Conservation (phyloP, 169 alveolate genomes). For the Blepharisma undulans region DNA sequence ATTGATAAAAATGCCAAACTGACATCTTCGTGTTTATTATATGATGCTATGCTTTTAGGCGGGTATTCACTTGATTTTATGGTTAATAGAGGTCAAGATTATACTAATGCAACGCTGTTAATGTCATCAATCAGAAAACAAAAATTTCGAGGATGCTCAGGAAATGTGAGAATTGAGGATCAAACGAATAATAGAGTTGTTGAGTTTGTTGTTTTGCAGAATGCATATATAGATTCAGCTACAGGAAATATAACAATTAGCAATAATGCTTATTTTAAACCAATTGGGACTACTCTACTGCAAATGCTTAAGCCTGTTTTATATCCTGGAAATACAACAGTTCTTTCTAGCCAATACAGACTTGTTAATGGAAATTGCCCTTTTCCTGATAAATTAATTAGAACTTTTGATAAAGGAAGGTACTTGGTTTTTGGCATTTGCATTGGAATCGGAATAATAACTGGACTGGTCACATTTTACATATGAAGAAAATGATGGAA, state of each 20-base stretch:
- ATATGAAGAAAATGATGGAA: background rate
- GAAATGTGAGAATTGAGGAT: background rate
- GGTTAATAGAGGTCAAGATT: background rate
- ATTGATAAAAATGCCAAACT: background rate
- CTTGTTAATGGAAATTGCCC: constrained; percentile 10
- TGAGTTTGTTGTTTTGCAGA: background rate
- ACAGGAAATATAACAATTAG: background rate
- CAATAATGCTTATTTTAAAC: background rate
- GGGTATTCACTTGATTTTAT: background rate
- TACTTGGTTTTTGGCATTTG: background rate
- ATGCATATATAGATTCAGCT: background rate
- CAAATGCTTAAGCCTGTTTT: background rate
- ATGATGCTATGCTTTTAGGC: background rate
- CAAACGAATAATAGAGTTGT: background rate
- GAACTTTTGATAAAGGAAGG: background rate
- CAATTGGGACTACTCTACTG: background rate
- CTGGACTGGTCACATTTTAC: background rate
- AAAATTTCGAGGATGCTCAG: constrained; percentile 20
- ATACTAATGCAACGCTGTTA: background rate
- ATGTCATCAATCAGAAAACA: background rate
- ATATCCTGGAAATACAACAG: background rate
- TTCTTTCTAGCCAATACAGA: background rate
- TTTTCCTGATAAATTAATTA: background rate
- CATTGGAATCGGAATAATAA: background rate
- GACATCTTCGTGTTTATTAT: background rate